A percentile compares a stretch with the other conserved stretches of the same genome.
Conservation (phyloP, 2,329 filamentous ascomycete species). For the Exutisphaerella laricina region DNA sequence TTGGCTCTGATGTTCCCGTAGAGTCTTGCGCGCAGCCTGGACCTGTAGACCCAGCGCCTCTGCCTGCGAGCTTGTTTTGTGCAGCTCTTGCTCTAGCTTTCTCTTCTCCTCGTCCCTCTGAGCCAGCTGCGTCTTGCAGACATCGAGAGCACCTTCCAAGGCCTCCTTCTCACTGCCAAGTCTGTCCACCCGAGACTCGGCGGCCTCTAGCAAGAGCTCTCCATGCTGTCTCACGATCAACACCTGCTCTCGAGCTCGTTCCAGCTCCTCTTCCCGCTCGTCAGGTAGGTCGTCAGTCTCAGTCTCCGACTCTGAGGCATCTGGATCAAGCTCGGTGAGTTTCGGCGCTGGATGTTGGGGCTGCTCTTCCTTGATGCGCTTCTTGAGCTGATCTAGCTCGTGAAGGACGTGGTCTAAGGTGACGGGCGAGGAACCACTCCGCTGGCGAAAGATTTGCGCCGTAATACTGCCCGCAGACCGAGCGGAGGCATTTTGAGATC, state of each 20-base stretch:
- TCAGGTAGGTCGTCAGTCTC: constrained; percentile 28
- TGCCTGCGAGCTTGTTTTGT: constrained; percentile 11
- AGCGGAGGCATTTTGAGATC: constrained; percentile 17
- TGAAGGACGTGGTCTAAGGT: constrained; percentile 22
- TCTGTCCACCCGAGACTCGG: constrained; percentile 32
- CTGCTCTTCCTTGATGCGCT: constrained; percentile 27
- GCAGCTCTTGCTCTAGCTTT: constrained; percentile 12
- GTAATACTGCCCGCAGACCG: constrained; percentile 22
- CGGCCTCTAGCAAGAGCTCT: constrained; percentile 29
- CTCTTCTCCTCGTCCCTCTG: constrained; percentile 17
- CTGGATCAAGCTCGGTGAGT: constrained; percentile 15
- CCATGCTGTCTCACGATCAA: constrained; percentile 19
- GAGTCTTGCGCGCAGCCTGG: constrained; percentile 13
- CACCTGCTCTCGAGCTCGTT: constrained; percentile 25
- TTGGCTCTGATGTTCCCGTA: constrained; percentile 11
- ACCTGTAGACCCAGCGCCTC: constrained; percentile 15
- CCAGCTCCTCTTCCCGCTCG: constrained; percentile 30
- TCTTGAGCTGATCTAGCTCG: constrained; percentile 29
- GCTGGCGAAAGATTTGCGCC: constrained; percentile 25
- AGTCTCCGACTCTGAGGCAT: constrained; percentile 22
- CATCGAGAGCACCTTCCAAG: constrained; percentile 18
- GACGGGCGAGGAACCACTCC: constrained; percentile 14
- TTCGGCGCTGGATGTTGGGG: constrained; percentile 8
- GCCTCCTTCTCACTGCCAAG: constrained; percentile 30
- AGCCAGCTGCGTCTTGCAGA: constrained; percentile 17